Conservation (phyloP, 306 rosid species). For the Pterocarpus santalinus region DNA sequence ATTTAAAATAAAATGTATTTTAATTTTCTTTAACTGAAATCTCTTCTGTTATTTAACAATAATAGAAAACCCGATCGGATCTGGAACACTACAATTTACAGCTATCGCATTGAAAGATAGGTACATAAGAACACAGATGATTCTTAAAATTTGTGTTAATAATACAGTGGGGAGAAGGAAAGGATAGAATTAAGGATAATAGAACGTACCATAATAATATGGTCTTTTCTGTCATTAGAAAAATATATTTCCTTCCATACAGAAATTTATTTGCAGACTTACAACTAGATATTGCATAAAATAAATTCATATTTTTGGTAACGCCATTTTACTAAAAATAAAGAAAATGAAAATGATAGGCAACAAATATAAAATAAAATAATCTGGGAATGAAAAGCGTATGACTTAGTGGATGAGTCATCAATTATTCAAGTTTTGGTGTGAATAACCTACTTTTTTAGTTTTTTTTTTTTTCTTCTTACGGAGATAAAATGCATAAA, state of each 20-base stretch:
- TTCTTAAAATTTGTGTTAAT: not conserved
- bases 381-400: not conserved
- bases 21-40: too few relatives aligned
- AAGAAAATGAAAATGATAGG: not conserved
- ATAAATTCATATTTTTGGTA: not conserved
- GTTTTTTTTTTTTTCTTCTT: too few relatives aligned
- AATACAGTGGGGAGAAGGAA: not conserved
- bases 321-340: not conserved
- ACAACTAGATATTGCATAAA: not conserved
- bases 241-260: too few relatives aligned
- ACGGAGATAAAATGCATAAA: not conserved
- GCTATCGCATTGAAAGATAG: too few relatives aligned
- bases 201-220: not conserved
- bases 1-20: too few relatives aligned
- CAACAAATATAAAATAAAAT: not conserved
- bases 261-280: not conserved
- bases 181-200: not conserved
- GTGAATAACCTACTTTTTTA: not conserved
- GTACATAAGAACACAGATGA: too few relatives aligned
- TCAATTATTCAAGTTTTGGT: not conserved
- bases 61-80: too few relatives aligned
- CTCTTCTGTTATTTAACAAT: too few relatives aligned
- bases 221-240: not conserved
- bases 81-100: too few relatives aligned
- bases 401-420: not conserved